These are phyloP conservation scores for Ogataea siamensis DNA, from an alignment of 805 yeast species.

Conservation along the genomic window DNA sequence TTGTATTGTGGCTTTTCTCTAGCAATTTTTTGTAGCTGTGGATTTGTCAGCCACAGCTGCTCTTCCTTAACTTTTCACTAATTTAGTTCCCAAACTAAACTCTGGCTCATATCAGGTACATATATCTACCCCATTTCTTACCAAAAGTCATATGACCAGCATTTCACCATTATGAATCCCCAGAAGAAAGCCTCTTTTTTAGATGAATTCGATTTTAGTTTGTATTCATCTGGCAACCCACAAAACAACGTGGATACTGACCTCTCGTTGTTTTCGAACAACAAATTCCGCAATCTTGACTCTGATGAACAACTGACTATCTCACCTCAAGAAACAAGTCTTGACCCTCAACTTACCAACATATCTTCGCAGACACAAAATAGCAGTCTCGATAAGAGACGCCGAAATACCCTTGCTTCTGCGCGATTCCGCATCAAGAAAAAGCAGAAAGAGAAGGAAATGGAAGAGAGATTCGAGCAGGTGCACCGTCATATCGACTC, in stretches of 20 bases:
- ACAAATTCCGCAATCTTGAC: constrained; percentile 24
- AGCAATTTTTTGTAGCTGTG: background rate
- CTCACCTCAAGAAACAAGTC: constrained; percentile 6
- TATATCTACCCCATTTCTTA: constrained; percentile 2
- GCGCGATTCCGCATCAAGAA: constrained; percentile 64
- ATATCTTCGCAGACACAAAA: background rate
- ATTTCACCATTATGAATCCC: constrained; percentile 6
- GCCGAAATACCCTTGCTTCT: constrained; percentile 62
- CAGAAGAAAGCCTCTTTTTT: constrained; percentile 8
- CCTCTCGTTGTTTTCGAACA: constrained; percentile 25
- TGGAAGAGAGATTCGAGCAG: constrained; percentile 47
- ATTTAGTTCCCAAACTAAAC: background rate
- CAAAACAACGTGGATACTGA: constrained; percentile 12
- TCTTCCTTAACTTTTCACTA: background rate
- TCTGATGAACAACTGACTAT: constrained; percentile 5
- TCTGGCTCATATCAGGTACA: background rate
- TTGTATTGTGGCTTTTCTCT: constrained; percentile 5
- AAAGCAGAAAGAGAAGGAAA: constrained; percentile 56
- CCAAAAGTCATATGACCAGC: constrained; percentile 12
- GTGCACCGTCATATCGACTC: constrained; percentile 44
- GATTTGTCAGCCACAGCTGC: constrained; percentile 1
- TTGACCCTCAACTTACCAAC: constrained; percentile 5
- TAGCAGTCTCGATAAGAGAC: constrained; percentile 42
- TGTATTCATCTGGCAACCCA: constrained; percentile 7
- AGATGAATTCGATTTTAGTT: constrained; percentile 21